These are phyloP conservation scores for Astrephomene gubernaculifera DNA, from an alignment of 139 green algal species.

Conservation along the genomic window DNA sequence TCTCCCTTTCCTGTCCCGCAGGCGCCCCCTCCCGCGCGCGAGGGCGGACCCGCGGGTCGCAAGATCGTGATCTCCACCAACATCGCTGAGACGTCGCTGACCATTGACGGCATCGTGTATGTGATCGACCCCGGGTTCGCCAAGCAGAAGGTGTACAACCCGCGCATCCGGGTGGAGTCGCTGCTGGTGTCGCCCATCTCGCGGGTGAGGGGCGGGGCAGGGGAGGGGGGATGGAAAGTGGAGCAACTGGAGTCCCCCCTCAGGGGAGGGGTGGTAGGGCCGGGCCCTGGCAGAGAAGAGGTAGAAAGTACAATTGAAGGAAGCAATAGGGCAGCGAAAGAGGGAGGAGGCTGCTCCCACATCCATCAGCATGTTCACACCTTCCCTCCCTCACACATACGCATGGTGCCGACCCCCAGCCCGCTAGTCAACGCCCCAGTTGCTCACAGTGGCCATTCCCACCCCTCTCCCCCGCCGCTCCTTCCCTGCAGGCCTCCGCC, in stretches of 20 bases:
- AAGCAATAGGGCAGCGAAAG: no score
- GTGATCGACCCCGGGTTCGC: conserved; percentile 96
- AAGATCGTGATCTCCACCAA: conserved; percentile 99
- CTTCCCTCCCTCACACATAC: no score
- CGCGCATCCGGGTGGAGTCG: conserved; percentile 95
- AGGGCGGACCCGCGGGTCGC: conserved; percentile 82
- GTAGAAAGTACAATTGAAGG: no score
- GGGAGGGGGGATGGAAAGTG: no score
- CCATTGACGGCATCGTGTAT: conserved; percentile 99
- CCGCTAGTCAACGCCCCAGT: no score
- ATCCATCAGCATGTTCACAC: no score
- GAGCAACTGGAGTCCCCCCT: no score
- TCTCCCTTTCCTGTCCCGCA: conserved; percentile 40
- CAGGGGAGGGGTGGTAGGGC: no score
- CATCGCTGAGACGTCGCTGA: conserved; percentile 99
- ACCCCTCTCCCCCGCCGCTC: not conserved
- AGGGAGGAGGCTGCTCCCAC: no score
- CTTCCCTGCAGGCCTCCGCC: conserved; percentile 80
- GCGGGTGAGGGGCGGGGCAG: conserved; percentile 73
- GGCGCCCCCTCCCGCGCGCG: conserved; percentile 68
- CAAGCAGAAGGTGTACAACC: conserved; percentile 99
- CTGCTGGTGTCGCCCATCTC: conserved; percentile 98
- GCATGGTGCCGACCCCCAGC: no score
- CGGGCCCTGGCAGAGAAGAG: no score
- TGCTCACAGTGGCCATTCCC: no score